A percentile compares a stretch with the other conserved stretches of the same genome.
Evolutionary conservation across 768 basidiomycete species (phyloP).

Genomic region (Gelatoporia subvermispora): DNA sequence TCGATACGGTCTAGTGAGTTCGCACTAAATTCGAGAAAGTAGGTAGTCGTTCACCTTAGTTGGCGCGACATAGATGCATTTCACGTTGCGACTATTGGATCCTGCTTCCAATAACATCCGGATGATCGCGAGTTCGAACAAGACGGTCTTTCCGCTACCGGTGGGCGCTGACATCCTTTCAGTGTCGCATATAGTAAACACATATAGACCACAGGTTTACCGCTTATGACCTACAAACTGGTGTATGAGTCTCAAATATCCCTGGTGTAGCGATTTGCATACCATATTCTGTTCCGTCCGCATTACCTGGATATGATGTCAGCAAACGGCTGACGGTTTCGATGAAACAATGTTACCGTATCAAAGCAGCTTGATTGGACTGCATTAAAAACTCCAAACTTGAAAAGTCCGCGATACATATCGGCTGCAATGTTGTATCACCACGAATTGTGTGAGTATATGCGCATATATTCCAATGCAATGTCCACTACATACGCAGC

Average conservation of each 20-base stretch:
- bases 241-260: background rate
- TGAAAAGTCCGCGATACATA: slow-evolving; percentile 75
- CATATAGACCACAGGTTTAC: slow-evolving; percentile 29
- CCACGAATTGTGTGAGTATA: slow-evolving; percentile 2
- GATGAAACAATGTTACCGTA: slow-evolving; percentile 43
- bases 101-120: slow-evolving; percentile 52
- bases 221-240: slow-evolving; percentile 59
- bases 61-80: slow-evolving; percentile 90
- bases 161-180: slow-evolving; percentile 66
- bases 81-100: slow-evolving; percentile 33
- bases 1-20: background rate
- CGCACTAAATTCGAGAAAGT: background rate
- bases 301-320: slow-evolving; percentile 42
- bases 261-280: background rate
- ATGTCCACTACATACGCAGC: slow-evolving; percentile 47
- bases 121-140: slow-evolving; percentile 90
- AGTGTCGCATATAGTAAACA: slow-evolving; percentile 4
- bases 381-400: slow-evolving; percentile 87
- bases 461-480: background rate
- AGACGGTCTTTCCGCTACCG: slow-evolving; percentile 91
- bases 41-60: slow-evolving; percentile 57
- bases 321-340: background rate
- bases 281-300: slow-evolving; percentile 64
- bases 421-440: slow-evolving; percentile 51
- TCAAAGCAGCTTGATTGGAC: slow-evolving; percentile 84